Evolutionary conservation across 1,284 basidiomycete species (phyloP).

Genomic region (Salmacisia buchloeana): DNA sequence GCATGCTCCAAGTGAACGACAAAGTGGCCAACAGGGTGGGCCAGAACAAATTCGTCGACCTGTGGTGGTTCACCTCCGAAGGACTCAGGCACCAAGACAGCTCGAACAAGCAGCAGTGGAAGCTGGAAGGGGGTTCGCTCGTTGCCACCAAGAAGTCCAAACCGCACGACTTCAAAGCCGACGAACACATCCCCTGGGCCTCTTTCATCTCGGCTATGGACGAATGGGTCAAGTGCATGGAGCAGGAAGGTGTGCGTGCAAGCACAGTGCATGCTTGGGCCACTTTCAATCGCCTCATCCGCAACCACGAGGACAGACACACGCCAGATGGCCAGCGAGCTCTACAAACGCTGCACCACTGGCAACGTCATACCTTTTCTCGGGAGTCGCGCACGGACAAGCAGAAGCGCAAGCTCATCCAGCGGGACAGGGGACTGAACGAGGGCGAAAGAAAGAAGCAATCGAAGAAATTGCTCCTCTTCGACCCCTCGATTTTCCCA

Average conservation of each 20-base stretch:
- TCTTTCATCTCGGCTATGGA: not conserved
- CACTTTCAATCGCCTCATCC: not conserved
- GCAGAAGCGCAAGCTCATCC: not conserved
- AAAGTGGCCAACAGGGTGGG: not conserved
- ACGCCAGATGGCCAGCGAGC: not conserved
- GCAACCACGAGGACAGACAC: not conserved
- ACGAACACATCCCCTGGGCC: not conserved
- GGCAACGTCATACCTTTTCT: not conserved
- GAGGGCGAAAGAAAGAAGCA: not conserved
- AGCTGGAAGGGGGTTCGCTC: too few species aligned
- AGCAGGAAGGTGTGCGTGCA: not conserved
- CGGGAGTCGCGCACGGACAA: not conserved
- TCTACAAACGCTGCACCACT: not conserved
- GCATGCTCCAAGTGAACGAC: not conserved
- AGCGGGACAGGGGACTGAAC: not conserved
- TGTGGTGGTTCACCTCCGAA: not conserved
- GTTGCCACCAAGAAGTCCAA: not conserved
- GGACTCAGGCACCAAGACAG: not conserved
- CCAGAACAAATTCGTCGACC: not conserved
- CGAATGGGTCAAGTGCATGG: not conserved
- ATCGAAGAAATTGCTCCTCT: not conserved
- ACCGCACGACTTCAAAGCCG: not conserved
- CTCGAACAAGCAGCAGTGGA: too few species aligned
- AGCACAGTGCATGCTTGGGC: not conserved
- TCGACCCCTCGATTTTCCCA: not conserved